phyloP scores from a whole-genome alignment of 2,329 filamentous ascomycete species.

The Periconia macrospinosa region DNA sequence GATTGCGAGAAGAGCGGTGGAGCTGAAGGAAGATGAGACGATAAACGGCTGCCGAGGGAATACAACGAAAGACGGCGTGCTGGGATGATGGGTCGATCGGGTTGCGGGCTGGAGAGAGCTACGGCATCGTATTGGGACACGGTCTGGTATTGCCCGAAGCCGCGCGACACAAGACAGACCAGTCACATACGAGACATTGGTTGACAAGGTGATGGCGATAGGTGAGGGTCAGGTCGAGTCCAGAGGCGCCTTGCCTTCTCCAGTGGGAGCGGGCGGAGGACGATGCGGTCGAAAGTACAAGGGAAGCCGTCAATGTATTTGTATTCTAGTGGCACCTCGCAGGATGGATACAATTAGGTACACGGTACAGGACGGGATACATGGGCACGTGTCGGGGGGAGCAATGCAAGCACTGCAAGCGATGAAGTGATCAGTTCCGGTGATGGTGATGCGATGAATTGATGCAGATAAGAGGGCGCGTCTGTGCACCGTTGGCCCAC shows the following conservation, averaged over 20 bases:
- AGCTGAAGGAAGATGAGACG: too few species aligned
- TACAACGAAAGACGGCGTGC: too few species aligned
- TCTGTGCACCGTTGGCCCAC: too few species aligned
- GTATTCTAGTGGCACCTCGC: too few species aligned
- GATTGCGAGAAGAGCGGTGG: background rate
- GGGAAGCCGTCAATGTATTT: background rate
- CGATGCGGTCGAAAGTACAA: background rate
- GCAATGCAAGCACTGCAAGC: too few species aligned
- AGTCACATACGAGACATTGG: background rate
- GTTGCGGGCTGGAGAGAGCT: background rate
- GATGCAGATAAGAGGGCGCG: too few species aligned
- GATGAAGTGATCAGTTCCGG: too few species aligned
- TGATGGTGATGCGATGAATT: too few species aligned
- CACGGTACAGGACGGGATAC: too few species aligned
- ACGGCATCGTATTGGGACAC: slow-evolving; percentile 15
- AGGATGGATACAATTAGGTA: too few species aligned
- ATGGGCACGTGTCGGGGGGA: too few species aligned
- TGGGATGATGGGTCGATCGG: background rate
- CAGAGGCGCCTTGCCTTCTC: background rate
- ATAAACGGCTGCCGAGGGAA: background rate
- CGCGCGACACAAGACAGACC: slow-evolving; percentile 3
- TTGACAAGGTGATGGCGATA: background rate
- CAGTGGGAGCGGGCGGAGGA: background rate
- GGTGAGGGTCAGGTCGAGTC: background rate
- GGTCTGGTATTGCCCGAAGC: slow-evolving; percentile 8